These are phyloP conservation scores for Climacium dendroides DNA, from an alignment of 225 moss, liverwort and hornwort genomes.

Conservation along the genomic window DNA sequence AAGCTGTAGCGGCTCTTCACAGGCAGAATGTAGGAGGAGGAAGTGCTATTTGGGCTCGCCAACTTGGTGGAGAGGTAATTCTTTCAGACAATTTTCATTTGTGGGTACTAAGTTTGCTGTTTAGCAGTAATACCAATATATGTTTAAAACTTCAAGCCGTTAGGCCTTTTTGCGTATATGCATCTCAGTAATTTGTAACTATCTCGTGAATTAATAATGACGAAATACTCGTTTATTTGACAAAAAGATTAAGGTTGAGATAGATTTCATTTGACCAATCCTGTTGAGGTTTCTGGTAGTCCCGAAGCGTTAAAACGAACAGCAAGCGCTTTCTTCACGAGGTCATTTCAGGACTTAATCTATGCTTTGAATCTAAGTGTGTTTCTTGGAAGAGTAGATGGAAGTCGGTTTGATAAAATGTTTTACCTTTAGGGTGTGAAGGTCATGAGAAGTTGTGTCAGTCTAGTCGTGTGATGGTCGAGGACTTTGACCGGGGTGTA, in stretches of 20 bases:
- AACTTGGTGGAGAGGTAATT: slow-evolving; percentile 93
- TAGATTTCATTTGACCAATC: background rate
- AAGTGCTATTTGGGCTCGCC: slow-evolving; percentile 82
- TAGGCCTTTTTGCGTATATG: background rate
- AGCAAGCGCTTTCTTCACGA: background rate
- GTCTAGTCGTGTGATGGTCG: background rate
- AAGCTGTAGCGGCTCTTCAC: slow-evolving; percentile 80
- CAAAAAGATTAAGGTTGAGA: background rate
- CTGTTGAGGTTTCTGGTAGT: background rate
- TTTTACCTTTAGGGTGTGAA: background rate
- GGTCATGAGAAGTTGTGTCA: background rate
- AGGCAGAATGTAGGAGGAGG: slow-evolving; percentile 46
- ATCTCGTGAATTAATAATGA: no score
- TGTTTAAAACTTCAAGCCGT: no score
- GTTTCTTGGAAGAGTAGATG: background rate
- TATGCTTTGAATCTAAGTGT: background rate
- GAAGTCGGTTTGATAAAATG: background rate
- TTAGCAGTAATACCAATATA: no score
- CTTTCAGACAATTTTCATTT: background rate
- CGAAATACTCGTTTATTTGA: background rate
- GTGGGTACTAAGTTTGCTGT: background rate
- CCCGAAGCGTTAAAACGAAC: background rate
- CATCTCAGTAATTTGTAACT: no score
- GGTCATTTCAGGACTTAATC: background rate
- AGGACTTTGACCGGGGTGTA: background rate